Conservation (phyloP, 2,329 filamentous ascomycete species). For the Chaetomium olivaceum region DNA sequence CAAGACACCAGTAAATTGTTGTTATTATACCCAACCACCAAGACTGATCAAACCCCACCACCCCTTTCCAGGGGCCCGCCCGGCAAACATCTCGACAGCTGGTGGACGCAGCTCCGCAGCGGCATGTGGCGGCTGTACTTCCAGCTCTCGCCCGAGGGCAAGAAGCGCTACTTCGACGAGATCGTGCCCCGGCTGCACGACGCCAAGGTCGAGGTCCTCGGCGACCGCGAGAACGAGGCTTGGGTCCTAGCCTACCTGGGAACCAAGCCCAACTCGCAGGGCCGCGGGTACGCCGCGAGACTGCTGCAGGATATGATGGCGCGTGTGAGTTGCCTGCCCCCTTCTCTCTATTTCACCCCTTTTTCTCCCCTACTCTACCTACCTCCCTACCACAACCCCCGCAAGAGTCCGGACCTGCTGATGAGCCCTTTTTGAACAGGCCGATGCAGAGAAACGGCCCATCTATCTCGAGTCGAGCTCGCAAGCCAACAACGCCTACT, state of each 20-base stretch:
- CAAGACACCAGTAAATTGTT: neutral
- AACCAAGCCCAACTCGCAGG: constrained; percentile 67
- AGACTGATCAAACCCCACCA: neutral
- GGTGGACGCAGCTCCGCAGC: constrained; percentile 69
- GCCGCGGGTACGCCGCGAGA: constrained; percentile 71
- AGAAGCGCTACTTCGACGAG: constrained; percentile 73
- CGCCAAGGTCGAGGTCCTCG: constrained; percentile 69
- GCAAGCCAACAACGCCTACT: constrained; percentile 67
- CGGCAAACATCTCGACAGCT: constrained; percentile 70
- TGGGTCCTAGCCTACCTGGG: constrained; percentile 87
- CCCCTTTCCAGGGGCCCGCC: constrained; percentile 66
- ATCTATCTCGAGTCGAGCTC: constrained; percentile 82
- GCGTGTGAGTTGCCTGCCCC: constrained; percentile 54
- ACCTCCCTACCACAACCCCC: neutral
- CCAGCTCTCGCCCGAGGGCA: constrained; percentile 71
- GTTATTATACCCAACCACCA: too few relatives aligned
- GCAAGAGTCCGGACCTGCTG: constrained; percentile 1
- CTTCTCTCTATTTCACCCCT: neutral
- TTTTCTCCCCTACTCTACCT: neutral
- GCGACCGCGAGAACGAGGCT: constrained; percentile 63
- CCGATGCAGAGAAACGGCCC: constrained; percentile 65
- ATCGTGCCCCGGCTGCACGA: constrained; percentile 73
- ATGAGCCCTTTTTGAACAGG: constrained; percentile 43
- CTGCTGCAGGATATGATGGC: constrained; percentile 69
- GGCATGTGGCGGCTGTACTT: constrained; percentile 78